Evolutionary conservation across 2,329 filamentous ascomycete genomes (phyloP), one percentile per base, ranked within the genome.

Genomic region (Pleoardoris graminearum): DNA sequence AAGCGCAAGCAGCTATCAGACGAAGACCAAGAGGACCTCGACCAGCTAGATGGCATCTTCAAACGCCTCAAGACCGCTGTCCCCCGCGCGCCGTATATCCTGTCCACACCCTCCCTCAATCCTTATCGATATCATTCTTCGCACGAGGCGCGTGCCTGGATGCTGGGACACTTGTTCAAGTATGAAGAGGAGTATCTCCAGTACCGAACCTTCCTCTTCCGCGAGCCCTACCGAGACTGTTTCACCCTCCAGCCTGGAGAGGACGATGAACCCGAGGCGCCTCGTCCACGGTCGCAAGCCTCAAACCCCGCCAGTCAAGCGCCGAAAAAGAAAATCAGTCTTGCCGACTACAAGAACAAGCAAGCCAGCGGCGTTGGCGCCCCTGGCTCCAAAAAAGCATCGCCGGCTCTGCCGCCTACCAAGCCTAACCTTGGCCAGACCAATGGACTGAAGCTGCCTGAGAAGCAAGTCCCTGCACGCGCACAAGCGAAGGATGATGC

Each of bases 341-440:
- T 86, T 48, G 81, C 78, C 36, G 83, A 82, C 33, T 87, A 86
- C 70, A 85, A 83, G 69, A 82, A 78, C 54, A 83, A 83, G 60
- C 68, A 77, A 65, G 78, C 65, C 3, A 72, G 66, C 51, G 71
- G 68, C 41, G 55, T 65, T 48, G 59, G 60, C 21, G 63, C 68
- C 2, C 60, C 69, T 11, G 58, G 61, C 22, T 66, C 64, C 3
- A 72, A 72, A 56, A 65, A 67, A 25, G 57, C 48, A n/a, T 71
- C 68, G 21, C 65, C 68, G 3, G 64, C 57, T 16, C 51, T 63
- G 21, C 54, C 51, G 8, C 62, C 67, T 4, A 58, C 66, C 2
- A 69, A 67, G 50, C 53, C 61, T 19, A 36, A 52, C 16, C 29
- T 50, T 4, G 49, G 55, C 12, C 67, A 66, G 22, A 47, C 55